Evolutionary conservation across 2,329 filamentous ascomycete genomes (phyloP).

Genomic region (Polytolypa hystricis): DNA sequence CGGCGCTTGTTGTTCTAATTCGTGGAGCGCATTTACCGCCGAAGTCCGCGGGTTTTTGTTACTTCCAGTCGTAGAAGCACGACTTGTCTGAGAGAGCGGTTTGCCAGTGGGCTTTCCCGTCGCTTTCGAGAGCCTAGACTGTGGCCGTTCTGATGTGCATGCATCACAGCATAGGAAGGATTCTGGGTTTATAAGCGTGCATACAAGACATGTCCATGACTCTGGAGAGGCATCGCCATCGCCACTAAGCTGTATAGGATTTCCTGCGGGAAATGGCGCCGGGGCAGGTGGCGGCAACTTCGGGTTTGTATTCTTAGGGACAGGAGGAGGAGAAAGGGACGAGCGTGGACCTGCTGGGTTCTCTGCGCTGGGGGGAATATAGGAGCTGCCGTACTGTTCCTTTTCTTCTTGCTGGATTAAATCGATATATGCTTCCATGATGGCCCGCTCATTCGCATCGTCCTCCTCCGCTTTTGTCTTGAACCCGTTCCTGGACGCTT

Average conservation of each 20-base stretch:
- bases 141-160: constrained; percentile 46
- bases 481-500: constrained; percentile 63
- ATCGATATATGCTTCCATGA: constrained; percentile 75
- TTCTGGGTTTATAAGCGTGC: constrained; percentile 52
- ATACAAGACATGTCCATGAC: constrained; percentile 49
- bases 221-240: constrained; percentile 26
- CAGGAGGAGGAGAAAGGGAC: constrained; percentile 30
- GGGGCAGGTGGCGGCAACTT: not conserved
- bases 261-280: constrained; percentile 9
- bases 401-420: constrained; percentile 69
- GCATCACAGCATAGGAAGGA: constrained; percentile 50
- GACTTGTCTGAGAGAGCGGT: constrained; percentile 1
- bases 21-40: constrained; percentile 28
- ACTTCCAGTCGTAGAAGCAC: not conserved
- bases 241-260: constrained; percentile 11
- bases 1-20: constrained; percentile 31
- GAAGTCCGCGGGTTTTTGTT: constrained; percentile 15
- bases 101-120: constrained; percentile 2
- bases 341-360: constrained; percentile 40
- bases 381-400: constrained; percentile 47
- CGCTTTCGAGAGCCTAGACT: constrained; percentile 17
- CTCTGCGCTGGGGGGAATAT: constrained; percentile 42
- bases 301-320: constrained; percentile 15
- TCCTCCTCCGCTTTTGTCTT: constrained; percentile 77
- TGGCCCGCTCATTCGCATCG: constrained; percentile 76